Percentiles rank a stretch among this genome's conserved stretches.
Conservation (phyloP, 169 alveolate species). For the Plasmodium billcollinsi region DNA sequence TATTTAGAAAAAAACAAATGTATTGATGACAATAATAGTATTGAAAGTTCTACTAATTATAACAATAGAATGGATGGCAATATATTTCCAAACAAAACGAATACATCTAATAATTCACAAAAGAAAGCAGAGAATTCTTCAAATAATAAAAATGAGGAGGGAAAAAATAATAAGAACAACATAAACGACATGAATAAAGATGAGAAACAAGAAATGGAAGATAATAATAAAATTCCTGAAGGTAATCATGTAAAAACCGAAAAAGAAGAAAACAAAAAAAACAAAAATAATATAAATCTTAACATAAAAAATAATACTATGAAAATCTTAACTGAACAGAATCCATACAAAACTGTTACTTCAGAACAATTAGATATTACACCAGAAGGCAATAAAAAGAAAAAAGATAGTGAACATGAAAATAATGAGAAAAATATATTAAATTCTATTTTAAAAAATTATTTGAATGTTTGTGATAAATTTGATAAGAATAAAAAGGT, state of each 20-base stretch:
- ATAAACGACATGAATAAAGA: background rate
- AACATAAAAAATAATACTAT: background rate
- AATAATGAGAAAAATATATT: background rate
- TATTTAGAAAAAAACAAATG: slow-evolving; percentile 43
- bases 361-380: background rate
- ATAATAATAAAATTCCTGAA: background rate
- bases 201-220: background rate
- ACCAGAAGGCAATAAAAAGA: background rate
- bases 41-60: slow-evolving; percentile 16
- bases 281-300: background rate
- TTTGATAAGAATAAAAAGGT: background rate
- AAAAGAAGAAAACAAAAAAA: background rate
- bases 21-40: slow-evolving; percentile 51
- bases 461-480: slow-evolving; percentile 16
- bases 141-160: background rate
- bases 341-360: background rate
- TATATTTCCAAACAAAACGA: slow-evolving; percentile 7
- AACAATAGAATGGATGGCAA: slow-evolving; percentile 16
- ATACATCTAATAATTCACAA: background rate
- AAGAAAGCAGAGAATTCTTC: background rate
- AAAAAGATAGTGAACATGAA: background rate
- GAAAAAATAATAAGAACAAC: background rate
- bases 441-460: background rate
- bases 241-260: background rate
- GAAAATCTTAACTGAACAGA: background rate